Evolutionary conservation across 1,284 basidiomycete genomes (phyloP).

Genomic region (Trametes polyzona): DNA sequence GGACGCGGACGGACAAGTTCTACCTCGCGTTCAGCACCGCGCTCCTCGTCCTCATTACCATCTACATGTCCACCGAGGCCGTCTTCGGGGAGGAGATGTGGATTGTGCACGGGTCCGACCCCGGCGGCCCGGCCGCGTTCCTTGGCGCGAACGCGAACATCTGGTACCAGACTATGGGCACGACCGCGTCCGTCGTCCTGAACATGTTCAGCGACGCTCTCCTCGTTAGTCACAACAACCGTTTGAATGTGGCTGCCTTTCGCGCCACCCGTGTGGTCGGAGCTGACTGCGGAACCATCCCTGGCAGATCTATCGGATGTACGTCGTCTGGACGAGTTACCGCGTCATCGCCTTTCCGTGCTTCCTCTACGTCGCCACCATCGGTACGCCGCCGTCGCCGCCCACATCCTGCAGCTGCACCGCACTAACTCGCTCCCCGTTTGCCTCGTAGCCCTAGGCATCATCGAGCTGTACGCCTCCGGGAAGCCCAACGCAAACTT

Average conservation of each 20-base stretch:
- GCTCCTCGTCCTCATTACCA: conserved; percentile 22
- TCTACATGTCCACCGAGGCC: conserved; percentile 21
- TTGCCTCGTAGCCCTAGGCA: conserved; percentile 15
- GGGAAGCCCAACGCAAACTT: conserved; percentile 25
- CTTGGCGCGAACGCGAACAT: conserved; percentile 18
- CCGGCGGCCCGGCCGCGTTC: conserved; percentile 18
- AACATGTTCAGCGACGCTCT: conserved; percentile 25
- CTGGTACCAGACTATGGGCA: conserved; percentile 29
- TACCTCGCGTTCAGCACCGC: conserved; percentile 27
- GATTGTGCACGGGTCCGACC: conserved; percentile 21
- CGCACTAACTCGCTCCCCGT: neutral
- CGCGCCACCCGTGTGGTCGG: neutral
- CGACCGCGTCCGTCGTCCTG: conserved; percentile 18
- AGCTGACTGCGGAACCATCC: neutral
- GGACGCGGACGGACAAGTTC: conserved; percentile 18
- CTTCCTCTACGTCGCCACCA: conserved; percentile 18
- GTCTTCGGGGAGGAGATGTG: conserved; percentile 29
- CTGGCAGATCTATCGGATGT: conserved; percentile 24
- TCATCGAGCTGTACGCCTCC: conserved; percentile 21
- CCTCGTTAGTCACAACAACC: conserved; percentile 13
- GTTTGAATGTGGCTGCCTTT: neutral
- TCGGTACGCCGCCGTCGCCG: conserved; percentile 9
- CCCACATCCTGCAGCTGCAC: neutral
- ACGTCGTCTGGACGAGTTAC: conserved; percentile 18
- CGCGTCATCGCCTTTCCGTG: conserved; percentile 17